Evolutionary conservation across 768 basidiomycete species (phyloP), one percentile per base, ranked within the genome.

Genomic region (Tulasnella sp.): DNA sequence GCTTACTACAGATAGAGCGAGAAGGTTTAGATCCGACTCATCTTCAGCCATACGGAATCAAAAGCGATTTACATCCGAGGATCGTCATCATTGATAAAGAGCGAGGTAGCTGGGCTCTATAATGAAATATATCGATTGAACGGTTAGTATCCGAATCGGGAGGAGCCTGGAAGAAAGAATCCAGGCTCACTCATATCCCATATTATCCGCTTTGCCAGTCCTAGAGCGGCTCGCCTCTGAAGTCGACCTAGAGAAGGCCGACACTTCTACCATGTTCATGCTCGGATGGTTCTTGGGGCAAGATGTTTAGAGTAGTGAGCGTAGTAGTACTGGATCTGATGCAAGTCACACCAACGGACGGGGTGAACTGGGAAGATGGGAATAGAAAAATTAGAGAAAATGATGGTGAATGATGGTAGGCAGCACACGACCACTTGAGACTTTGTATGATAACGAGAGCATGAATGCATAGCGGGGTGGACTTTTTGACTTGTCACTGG

Each of bases 11-110:
- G 11, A 41, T 1, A 22, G 4, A n/a, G 41, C 11, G 22, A 19
- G 8, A 11, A 5, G 12, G 19, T 29, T 42, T 44, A 4, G n/a
- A 10, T 10, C n/a, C 5, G 25, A 27, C 3, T 8, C 27, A 21
- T 51, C 21, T 10, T 17, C 17, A 22, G 2, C 19, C 12, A 21
- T n/a, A 10, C 31, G 15, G 17, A 53, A 4, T 25, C 31, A 24
- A 45, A 7, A 38, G 5, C 34, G 34, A 38, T 38, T 42, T 21
- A 55, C 53, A n/a, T 29, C 53, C 53, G 15, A 55, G n/a, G 4
- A 55, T 41, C 21, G 53, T 55, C 2, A 55, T 55, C 53, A 55
- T 55, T 2, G 53, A 55, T 24, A 55, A 24, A 1, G 53, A 55
- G 21, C 53, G 53, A 31, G 53, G 53, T 21, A 55, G 34, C 19